Base-by-base conservation (phyloP, 2,329 filamentous ascomycete genomes). In the Botryotinia narcissicola region DNA sequence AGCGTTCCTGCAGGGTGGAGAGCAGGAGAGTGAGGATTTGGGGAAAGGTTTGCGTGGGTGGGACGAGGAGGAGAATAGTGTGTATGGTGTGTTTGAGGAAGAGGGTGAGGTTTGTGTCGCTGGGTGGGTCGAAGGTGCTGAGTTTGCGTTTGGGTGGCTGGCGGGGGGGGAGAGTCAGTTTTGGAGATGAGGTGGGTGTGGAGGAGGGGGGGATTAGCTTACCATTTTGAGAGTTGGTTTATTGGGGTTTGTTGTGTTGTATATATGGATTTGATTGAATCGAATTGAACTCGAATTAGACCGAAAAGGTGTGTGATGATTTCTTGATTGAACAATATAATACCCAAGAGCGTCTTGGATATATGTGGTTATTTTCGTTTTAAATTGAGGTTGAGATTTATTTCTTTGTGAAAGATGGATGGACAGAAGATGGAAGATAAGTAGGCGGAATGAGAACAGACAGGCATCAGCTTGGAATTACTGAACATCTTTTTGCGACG, bases 31-130 rank as follows among this genome's bases (percentile, higher is more conserved):
- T 78, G 73, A 89, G 89, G 74, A 92, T 83, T 1, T 84, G 82
- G 25, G 84, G 82, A 78, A 93, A 88, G 18, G 89, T 82, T 57
- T 86, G 86, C 22, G 86, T 83, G 8, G 89, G 83, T 57, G 89
- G 86, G 63, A 91, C 86, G 75, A 92, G 90, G 73, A 94, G 85
- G 78, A 92, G 88, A 76, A 94, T 85, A 6, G 91, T 94, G 78
- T 90, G 88, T 73, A 89, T 88, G 79, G 91, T 90, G 80, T 92
- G 87, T 82, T 93, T 94, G 83, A 95, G 90, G 74, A 90, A 87
- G 72, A 95, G 83, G 16, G 91, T 93, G 78, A 88, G 85, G 77
- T 87, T 84, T n/a, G 85, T 83, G 46, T 51, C 48, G 48, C 25
- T 35, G 48, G 20, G 35, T 22, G 32, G 32, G 32, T 51, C 20